phyloP scores from a whole-genome alignment of 106 monocot genomes.

The Agapanthus africanus region DNA sequence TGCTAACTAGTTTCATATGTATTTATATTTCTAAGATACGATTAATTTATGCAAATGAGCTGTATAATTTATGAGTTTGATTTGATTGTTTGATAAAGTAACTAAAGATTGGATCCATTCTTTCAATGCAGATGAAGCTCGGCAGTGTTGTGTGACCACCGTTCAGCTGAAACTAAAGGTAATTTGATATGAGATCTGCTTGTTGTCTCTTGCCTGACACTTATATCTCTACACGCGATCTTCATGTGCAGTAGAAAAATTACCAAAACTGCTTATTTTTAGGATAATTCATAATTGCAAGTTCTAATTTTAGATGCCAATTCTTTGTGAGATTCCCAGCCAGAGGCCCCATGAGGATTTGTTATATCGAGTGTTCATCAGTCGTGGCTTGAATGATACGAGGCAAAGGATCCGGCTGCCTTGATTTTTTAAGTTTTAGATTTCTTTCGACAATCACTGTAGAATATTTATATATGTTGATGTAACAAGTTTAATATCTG shows the following conservation, averaged over 20 bases:
- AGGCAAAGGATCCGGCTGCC: conserved; percentile 17
- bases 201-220: no score
- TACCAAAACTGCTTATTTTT: no score
- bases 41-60: not conserved
- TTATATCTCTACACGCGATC: no score
- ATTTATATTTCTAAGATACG: no score
- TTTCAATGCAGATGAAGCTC: conserved; percentile 33
- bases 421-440: conserved; percentile 60
- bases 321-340: conserved; percentile 37
- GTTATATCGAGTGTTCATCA: conserved; percentile 49
- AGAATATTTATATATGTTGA: no score
- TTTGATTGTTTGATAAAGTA: not conserved
- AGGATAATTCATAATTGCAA: no score
- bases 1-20: no score
- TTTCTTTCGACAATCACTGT: no score
- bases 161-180: conserved; percentile 60
- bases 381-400: conserved; percentile 61
- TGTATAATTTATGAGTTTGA: not conserved
- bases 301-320: no score
- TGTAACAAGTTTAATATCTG: no score
- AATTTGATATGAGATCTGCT: no score
- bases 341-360: conserved; percentile 39
- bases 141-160: conserved; percentile 47
- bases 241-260: no score
- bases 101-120: not conserved